Evolutionary conservation across 2,329 filamentous ascomycete genomes (phyloP), one percentile per base, ranked within the genome.

Genomic region (Cordyceps cicadae): DNA sequence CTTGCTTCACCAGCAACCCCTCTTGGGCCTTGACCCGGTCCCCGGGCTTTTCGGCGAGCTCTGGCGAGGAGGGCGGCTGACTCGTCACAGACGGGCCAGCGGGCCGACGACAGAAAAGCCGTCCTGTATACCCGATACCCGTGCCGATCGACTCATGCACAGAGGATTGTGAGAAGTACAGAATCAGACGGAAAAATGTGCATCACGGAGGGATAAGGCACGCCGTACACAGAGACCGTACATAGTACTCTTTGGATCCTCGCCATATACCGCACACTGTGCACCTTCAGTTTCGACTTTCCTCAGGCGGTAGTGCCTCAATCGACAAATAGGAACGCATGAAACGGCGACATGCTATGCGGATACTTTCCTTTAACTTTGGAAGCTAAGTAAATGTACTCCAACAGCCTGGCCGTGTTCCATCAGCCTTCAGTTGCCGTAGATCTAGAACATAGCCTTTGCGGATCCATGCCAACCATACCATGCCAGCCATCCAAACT

Each of bases 11-110:
- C 2, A 45, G 41, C 41, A 46, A 9, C 5, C 19, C 50, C 17
- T 17, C n/a, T 14, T 11, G 12, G 1, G 12, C 11, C 34, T 37
- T 9, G 34, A 29, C 29, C 64, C 68, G 69, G 69, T 66, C 52
- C 69, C 70, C 69, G 69, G 69, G 63, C 59, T 70, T 60, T 67
- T 67, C 63, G 34, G 29, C 63, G 65, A 58, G 62, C 63, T 66
- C 68, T 68, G 69, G 66, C 56, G 45, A 37, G 53, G 43, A 43
- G 12, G 54, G 29, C 43, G 32, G 29, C 54, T 43, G 54, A 34
- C 41, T 54, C 34, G 51, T 34, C 26, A 3, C 32, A 26, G 5
- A 29, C n/a, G n/a, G 21, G 26, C 41, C 24, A 32, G 26, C 26
- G 53, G 24, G 41, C 24, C 45, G 21, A 11, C 7, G 45, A 48